A percentile compares a stretch with the other conserved stretches of the same genome.
phyloP scores from a whole-genome alignment of 106 monocot species.

The Dendrobium officinale region DNA sequence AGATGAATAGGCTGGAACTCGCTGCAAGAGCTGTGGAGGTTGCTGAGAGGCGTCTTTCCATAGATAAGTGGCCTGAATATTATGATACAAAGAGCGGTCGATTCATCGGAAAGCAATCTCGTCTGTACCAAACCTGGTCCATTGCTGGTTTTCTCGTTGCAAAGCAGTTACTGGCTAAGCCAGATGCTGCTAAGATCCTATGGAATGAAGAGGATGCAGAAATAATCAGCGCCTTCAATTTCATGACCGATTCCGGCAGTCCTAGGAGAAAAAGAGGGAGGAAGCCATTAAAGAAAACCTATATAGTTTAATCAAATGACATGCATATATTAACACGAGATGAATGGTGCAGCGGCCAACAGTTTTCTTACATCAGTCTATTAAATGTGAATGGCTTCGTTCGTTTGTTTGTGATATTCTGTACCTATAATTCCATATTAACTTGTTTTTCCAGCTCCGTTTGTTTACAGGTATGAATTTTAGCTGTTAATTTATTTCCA shows the following conservation, averaged over 20 bases:
- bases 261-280: conserved; percentile 55
- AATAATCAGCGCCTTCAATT: conserved; percentile 62
- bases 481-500: background rate
- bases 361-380: background rate
- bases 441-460: background rate
- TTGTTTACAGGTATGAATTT: background rate
- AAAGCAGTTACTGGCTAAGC: conserved; percentile 76
- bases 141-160: conserved; percentile 94
- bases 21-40: conserved; percentile 76
- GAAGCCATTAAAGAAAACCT: conserved; percentile 63
- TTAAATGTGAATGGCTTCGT: background rate
- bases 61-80: conserved; percentile 84
- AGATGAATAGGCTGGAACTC: conserved; percentile 88
- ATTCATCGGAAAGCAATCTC: conserved; percentile 92
- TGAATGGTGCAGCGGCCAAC: background rate
- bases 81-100: conserved; percentile 83
- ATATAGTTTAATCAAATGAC: conserved; percentile 39
- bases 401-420: background rate
- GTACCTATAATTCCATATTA: background rate
- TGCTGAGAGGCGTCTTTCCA: conserved; percentile 60
- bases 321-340: background rate
- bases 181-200: conserved; percentile 59
- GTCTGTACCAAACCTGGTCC: conserved; percentile 88
- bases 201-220: conserved; percentile 88
- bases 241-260: conserved; percentile 39